Conservation (phyloP, 2,329 filamentous ascomycete genomes). For the Nemania bipapillata region DNA sequence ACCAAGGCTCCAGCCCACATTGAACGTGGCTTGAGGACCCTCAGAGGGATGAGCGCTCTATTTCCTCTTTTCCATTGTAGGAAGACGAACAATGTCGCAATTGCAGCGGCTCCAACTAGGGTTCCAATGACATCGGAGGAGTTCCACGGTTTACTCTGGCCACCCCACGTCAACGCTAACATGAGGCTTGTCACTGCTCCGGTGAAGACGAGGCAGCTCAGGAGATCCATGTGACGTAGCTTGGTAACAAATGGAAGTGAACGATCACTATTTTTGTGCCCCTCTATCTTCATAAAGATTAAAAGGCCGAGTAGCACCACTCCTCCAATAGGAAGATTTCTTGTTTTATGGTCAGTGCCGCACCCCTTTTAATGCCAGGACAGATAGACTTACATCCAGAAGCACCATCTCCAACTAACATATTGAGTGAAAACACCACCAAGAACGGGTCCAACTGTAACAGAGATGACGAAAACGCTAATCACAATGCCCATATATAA, state of each 20-base stretch:
- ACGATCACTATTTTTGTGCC: too few relatives aligned
- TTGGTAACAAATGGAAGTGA: too few relatives aligned
- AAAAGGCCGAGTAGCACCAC: background rate
- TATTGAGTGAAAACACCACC: background rate
- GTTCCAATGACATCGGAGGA: conserved; percentile 25
- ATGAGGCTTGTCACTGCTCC: conserved; percentile 55
- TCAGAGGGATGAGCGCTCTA: conserved; percentile 28
- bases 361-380: background rate
- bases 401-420: background rate
- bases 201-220: conserved; percentile 23
- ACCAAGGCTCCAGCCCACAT: conserved; percentile 28
- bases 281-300: background rate
- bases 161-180: conserved; percentile 58
- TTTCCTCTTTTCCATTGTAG: conserved; percentile 24
- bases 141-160: conserved; percentile 49
- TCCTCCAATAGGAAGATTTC: background rate
- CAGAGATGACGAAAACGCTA: background rate
- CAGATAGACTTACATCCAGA: conserved; percentile 30
- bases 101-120: conserved; percentile 20
- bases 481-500: background rate
- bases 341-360: too few relatives aligned
- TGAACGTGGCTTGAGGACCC: conserved; percentile 28
- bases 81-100: conserved; percentile 10
- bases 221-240: too few relatives aligned
- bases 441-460: background rate